Base-by-base conservation (phyloP, 371 early-diverging fungal species). In the Saksenaea oblongispora region DNA sequence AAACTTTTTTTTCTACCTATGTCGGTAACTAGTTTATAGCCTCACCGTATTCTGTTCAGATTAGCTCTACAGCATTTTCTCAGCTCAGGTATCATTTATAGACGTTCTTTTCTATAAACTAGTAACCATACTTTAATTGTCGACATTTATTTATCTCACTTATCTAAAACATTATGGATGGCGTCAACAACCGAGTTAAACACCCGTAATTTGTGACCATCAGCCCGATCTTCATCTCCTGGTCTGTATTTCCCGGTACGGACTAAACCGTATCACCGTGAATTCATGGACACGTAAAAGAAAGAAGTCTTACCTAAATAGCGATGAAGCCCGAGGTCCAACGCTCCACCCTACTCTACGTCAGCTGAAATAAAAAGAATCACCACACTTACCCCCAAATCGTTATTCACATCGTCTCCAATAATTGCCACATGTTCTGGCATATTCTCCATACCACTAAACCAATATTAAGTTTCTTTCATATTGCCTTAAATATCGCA, bases 341-440 rank as follows among this genome's bases (percentile, higher is more conserved):
- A 70, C 1, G 94, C 94, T 7, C 91, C 92, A 15, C 64, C 51
- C 51, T 47, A 47, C 3, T 18, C 9, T 47, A 22, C 51, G 22
- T 47, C 22, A 47, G 22, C 7, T 22, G 18, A 47, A 3, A 24
- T 8, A 10, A 22, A 22, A n/a, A n/a, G n/a, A n/a, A n/a, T n/a
- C n/a, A n/a, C n/a, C n/a, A n/a, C n/a, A 47, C 27, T 47, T 47
- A 47, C 92, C 15, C 90, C 91, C 3, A 94, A 80, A 67, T 95
- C 95, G 58, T 89, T 89, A 7, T 81, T 73, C 4, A 92, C 88
- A 60, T 93, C 93, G 63, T 95, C 95, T 28, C 95, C 95, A 59
- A 95, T 88, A 80, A 93, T 92, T 0, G 89, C 91, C 26, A 90
- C 91, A 3, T 79, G 61, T 54, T 73, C 72, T 1, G 87, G 84